Conservation (phyloP, 2,329 filamentous ascomycete genomes). For the Venturia aucupariae region DNA sequence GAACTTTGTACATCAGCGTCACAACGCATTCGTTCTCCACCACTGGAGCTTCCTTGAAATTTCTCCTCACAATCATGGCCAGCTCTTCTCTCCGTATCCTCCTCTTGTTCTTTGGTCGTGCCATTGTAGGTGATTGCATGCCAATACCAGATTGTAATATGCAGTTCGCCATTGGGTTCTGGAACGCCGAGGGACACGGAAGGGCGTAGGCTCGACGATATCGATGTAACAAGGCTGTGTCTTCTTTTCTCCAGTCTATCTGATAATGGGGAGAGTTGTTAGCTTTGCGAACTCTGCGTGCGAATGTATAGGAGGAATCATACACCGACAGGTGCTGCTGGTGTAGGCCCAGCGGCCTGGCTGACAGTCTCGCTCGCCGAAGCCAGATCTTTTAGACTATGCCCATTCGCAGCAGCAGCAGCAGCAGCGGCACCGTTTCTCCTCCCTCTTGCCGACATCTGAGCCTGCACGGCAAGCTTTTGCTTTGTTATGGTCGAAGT, state of each 20-base stretch:
- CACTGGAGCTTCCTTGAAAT: constrained; percentile 72
- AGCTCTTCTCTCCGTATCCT: constrained; percentile 65
- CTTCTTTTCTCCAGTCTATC: constrained; percentile 59
- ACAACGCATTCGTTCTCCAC: constrained; percentile 78
- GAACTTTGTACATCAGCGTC: constrained; percentile 64
- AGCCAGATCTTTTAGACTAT: constrained; percentile 8
- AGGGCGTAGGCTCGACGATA: constrained; percentile 69
- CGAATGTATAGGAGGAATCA: neutral
- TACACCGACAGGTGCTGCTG: neutral
- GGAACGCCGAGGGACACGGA: constrained; percentile 61
- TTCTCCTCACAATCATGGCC: constrained; percentile 63
- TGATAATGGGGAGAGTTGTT: constrained; percentile 21
- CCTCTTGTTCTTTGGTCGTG: constrained; percentile 52
- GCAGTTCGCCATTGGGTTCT: constrained; percentile 38
- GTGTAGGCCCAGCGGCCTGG: neutral
- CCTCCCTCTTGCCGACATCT: constrained; percentile 7
- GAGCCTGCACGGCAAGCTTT: constrained; percentile 13
- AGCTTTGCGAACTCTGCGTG: constrained; percentile 10
- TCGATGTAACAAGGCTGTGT: constrained; percentile 58
- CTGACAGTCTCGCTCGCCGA: neutral
- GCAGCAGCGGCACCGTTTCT: constrained; percentile 7
- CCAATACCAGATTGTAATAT: constrained; percentile 54
- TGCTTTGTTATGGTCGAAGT: constrained; percentile 11
- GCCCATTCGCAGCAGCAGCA: constrained; percentile 1
- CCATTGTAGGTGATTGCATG: constrained; percentile 66